phyloP scores from a whole-genome alignment of 202 grass and related monocot genomes.

The Brachypodium distachyon region DNA sequence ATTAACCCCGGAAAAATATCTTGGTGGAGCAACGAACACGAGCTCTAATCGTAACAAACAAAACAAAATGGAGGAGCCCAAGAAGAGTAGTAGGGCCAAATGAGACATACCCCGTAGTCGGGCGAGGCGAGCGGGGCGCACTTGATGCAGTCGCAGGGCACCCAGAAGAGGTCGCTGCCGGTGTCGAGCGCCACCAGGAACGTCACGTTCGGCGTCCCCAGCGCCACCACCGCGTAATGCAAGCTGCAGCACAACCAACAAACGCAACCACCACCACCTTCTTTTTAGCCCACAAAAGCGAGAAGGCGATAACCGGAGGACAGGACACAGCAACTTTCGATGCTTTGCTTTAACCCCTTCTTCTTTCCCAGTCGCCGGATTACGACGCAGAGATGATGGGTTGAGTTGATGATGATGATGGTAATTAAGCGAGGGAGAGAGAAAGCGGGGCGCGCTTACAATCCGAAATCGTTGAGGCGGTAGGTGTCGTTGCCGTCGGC shows the following conservation, averaged over 20 bases:
- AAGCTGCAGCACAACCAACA: slow-evolving; percentile 48
- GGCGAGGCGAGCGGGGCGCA: slow-evolving; percentile 48
- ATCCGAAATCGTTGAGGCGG: slow-evolving; percentile 52
- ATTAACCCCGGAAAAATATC: neutral
- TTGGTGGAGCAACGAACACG: neutral
- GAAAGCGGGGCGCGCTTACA: slow-evolving; percentile 27
- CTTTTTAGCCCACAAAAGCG: slow-evolving; percentile 7
- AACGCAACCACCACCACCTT: slow-evolving; percentile 21
- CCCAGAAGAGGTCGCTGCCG: slow-evolving; percentile 90
- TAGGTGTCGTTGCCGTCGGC: slow-evolving; percentile 63
- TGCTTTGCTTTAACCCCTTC: neutral
- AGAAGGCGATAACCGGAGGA: neutral
- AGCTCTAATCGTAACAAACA: neutral
- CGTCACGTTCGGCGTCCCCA: slow-evolving; percentile 84
- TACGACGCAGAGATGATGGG: neutral
- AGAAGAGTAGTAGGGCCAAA: neutral
- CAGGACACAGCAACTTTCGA: neutral
- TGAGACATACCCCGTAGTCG: slow-evolving; percentile 38
- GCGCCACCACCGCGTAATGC: slow-evolving; percentile 69
- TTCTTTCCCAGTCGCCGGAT: neutral
- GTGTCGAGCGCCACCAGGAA: slow-evolving; percentile 92
- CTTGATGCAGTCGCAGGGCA: slow-evolving; percentile 69
- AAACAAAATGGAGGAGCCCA: neutral
- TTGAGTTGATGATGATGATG: neutral
- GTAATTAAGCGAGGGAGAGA: neutral